Base-by-base conservation (phyloP, 805 yeast genomes). In the Schwanniomyces sp. region DNA sequence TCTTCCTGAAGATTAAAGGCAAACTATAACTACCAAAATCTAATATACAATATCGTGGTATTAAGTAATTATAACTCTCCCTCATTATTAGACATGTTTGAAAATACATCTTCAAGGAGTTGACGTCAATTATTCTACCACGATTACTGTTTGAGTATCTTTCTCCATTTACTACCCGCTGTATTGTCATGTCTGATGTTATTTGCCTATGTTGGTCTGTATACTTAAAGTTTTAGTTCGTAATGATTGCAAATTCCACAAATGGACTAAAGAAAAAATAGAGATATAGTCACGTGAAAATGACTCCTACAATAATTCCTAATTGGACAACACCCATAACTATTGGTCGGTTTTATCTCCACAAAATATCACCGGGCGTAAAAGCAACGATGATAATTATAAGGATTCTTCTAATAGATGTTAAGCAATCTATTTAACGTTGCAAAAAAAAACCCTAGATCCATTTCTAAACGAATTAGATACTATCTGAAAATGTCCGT, bases 401-500 rank as follows among this genome's bases (percentile, higher is more conserved):
- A 11, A 11, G 9, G 8, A 10, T 21, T 37, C 16, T 37, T 37
- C 27, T 21, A 32, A n/a, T 37, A 21, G 18, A 37, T 37, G 40
- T 37, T 18, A 37, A 37, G 14, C n/a, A 32, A 32, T 16, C 11
- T 32, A 14, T 5, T 32, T 16, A 32, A 32, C 21, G 14, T 6
- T n/a, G 8, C 12, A 14, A 37, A 11, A 8, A 24, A 17, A 37
- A 21, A 16, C 2, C 2, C 21, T 34, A 34, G 4, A n/a, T 24
- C 40, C 8, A 21, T 37, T 37, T 7, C 40, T 11, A 18, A 16
- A 14, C 3, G n/a, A 8, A 24, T 21, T 12, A 37, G 27, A 18
- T 18, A 37, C 17, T 14, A 34, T 6, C 27, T 45, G 21, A 55
- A 47, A n/a, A 70, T 70, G 75, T 56, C 70, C 25, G 59, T 53